A percentile compares a stretch with the other conserved stretches of the same genome.
phyloP scores from a whole-genome alignment of 2,329 filamentous ascomycete species.

The Thielaviopsis musarum region DNA sequence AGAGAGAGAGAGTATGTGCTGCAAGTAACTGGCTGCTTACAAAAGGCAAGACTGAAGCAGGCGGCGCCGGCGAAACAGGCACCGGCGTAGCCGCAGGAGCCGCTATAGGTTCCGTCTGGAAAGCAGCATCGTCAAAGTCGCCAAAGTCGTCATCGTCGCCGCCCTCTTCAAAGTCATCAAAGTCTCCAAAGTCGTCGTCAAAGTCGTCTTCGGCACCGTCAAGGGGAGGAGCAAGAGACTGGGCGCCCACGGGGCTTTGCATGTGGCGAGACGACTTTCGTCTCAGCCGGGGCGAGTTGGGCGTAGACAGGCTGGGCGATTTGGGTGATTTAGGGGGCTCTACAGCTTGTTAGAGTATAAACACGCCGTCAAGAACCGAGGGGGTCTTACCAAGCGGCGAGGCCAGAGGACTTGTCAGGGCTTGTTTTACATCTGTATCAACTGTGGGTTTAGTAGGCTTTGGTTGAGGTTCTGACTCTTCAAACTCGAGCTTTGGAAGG shows the following conservation, averaged over 20 bases:
- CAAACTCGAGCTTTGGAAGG: neutral
- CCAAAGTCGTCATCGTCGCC: conserved; percentile 41
- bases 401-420: neutral
- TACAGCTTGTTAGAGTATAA: neutral
- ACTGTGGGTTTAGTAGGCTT: neutral
- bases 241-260: conserved; percentile 13
- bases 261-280: conserved; percentile 4
- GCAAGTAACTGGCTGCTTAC: conserved; percentile 18
- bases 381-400: neutral
- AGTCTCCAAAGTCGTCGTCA: conserved; percentile 45
- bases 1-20: neutral
- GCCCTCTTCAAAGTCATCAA: conserved; percentile 46
- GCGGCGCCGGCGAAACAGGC: conserved; percentile 18
- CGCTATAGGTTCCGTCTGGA: conserved; percentile 36
- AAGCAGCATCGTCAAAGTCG: conserved; percentile 53
- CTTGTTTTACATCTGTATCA: neutral
- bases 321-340: conserved; percentile 8
- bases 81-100: conserved; percentile 17
- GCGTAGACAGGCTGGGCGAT: conserved; percentile 14
- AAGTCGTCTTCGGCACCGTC: conserved; percentile 27
- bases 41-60: conserved; percentile 26
- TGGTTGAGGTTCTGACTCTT: neutral
- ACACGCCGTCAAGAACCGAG: neutral
- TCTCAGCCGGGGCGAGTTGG: conserved; percentile 8
- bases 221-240: conserved; percentile 2